Evolutionary conservation across 257 asterid species (phyloP), one percentile per base, ranked within the genome.

Genomic region (Asclepias syriaca): DNA sequence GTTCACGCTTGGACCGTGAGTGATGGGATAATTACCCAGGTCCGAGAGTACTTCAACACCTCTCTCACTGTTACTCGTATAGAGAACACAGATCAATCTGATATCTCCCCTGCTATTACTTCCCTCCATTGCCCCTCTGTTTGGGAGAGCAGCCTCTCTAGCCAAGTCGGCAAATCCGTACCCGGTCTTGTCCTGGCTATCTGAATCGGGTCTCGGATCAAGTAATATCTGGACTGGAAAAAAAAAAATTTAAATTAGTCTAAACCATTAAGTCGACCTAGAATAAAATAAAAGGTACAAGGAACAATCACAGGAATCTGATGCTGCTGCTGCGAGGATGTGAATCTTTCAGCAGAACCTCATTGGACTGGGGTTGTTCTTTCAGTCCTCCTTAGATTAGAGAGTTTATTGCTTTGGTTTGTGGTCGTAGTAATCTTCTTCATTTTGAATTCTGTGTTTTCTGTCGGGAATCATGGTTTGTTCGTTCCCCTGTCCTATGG

Each of bases 1-100:
- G 94, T 95, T 22, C 99, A 95, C 85, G 99, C 99, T 75, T 95
- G 99, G 99, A 90, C 98, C 69, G 98, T 90, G 65, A 55, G 88
- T 29, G 90, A 95, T 92, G 99, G 96, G 94, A 79, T 90, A 86
- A 90, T 95, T 67, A 92, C 96, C 72, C 99, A 95, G 87, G 90
- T 95, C 11, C 76, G 97, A 22, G 99, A 95, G 87, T 92, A 95
- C 76, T 85, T 95, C 88, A 95, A 95, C 82, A 92, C 99, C 15
- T 89, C 98, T 48, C 90, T 95, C 40, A 92, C 96, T 24, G 99
- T 95, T 6, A 92, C 99, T 19, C 89, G 92, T 0, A 12, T 92
- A 46, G 86, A 88, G 0, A 74, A 77, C 22, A 0, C 89, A 2
- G 84, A 74, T 67, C 76, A 65, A 50, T 74, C 92, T 0, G 89